phyloP scores from a whole-genome alignment of 192 early-diverging fungal genomes.

The Phlyctochytrium bullatum region DNA sequence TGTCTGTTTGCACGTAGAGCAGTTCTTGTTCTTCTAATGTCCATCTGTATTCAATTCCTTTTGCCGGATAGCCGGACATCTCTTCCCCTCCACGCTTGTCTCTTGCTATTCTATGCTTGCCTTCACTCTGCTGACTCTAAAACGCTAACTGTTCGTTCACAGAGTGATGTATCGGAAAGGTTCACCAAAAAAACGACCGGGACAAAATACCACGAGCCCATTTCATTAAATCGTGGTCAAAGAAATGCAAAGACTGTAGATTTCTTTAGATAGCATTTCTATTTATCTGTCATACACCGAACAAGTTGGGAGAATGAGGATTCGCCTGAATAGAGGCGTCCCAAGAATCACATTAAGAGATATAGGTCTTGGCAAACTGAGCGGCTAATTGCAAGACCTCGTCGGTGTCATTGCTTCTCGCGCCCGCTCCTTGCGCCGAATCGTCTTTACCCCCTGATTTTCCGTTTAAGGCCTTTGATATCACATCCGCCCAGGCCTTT shows the following conservation, averaged over 20 bases:
- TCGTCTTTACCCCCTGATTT: conserved; percentile 95
- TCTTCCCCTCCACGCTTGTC: too few species aligned
- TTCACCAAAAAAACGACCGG: conserved; percentile 15
- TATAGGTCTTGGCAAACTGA: neutral
- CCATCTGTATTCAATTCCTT: neutral
- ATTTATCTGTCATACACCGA: too few species aligned
- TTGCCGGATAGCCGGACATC: too few species aligned
- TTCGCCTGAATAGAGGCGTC: too few species aligned
- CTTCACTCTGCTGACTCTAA: too few species aligned
- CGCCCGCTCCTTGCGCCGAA: conserved; percentile 86
- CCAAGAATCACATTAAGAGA: too few species aligned
- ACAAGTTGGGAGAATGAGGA: too few species aligned
- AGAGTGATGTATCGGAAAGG: too few species aligned
- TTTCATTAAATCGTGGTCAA: conserved; percentile 18
- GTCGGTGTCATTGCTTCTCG: conserved; percentile 28
- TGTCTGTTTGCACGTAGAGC: too few species aligned
- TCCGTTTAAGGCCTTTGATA: conserved; percentile 81
- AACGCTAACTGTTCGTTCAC: too few species aligned
- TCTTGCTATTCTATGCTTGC: too few species aligned
- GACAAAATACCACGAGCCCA: conserved; percentile 25
- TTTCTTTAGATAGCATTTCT: conserved; percentile 20
- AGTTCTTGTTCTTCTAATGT: too few species aligned
- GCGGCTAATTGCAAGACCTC: neutral
- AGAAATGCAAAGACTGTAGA: conserved; percentile 45
- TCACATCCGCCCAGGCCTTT: conserved; percentile 84